Percentiles rank a stretch among this genome's conserved stretches.
Conservation (phyloP, 2,329 filamentous ascomycete genomes). For the Juglanconis sp. region DNA sequence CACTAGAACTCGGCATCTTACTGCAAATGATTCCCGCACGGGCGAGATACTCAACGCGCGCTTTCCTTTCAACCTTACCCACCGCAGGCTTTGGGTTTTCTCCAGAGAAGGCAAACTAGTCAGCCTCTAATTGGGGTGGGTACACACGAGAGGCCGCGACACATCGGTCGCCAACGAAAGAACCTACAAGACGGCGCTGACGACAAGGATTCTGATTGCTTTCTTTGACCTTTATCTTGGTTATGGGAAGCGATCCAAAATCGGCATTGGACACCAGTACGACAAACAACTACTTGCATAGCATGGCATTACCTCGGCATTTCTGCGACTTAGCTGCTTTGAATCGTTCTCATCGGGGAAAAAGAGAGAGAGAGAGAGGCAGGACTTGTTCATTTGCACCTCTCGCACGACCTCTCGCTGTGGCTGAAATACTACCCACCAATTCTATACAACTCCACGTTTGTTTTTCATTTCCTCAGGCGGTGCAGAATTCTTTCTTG, state of each 20-base stretch:
- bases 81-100: neutral
- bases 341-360: no score
- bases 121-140: neutral
- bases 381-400: neutral
- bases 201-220: neutral
- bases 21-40: neutral
- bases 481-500: constrained; percentile 12
- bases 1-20: constrained; percentile 19
- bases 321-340: neutral
- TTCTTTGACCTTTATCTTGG: neutral
- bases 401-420: neutral
- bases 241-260: neutral
- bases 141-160: neutral
- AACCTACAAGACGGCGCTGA: neutral
- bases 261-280: neutral
- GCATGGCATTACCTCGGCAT: neutral
- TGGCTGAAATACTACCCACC: neutral
- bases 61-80: neutral
- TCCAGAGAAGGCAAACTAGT: neutral
- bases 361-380: no score
- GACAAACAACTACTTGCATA: neutral
- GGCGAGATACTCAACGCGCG: neutral
- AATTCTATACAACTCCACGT: constrained; percentile 2
- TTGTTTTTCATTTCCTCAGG: neutral
- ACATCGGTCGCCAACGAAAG: neutral